Base-by-base conservation (phyloP, 371 early-diverging fungal species). In the Syncephalis fuscata region DNA sequence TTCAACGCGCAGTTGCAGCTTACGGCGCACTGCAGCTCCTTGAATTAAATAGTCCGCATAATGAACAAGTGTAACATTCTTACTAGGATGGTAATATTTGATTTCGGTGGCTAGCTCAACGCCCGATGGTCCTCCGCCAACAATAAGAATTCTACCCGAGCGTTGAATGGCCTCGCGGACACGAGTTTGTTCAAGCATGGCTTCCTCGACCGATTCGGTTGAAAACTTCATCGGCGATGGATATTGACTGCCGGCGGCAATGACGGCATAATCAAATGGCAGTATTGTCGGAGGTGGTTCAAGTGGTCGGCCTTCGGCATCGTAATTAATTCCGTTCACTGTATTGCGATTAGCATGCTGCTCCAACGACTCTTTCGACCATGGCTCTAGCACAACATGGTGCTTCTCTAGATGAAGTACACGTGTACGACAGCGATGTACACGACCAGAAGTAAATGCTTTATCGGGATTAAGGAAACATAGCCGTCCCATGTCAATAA, bases 41-140 rank as follows among this genome's bases (percentile, higher is more conserved):
- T 32, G 32, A 32, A 32, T 32, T 11, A 32, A 32, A 7, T 11
- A 11, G 11, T 11, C 7, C 4, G 49, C 49, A 21, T 78, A 77
- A 53, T 81, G 79, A 21, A 74, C 63, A 39, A 81, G 39, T 0
- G 74, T 79, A 7, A 79, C 68, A 25, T 57, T 57, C 46, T 78
- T 81, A 26, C 71, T 66, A 1, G 79, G 79, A 32, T 67, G 73
- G 39, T 67, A 61, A 25, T 75, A 74, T 22, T 75, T 74, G 50
- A 81, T 72, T 52, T 81, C 82, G 3, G 68, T 65, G n/a, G 78
- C 76, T 54, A 76, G 32, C 38, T 78, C 82, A 60, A 79, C 27
- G 10, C 82, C 82, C n/a, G 73, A 73, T 32, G 79, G 73, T 26
- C 82, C 82, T 15, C 67, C 82, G 44, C 82, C 82, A 41, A 74